Evolutionary conservation across 805 yeast species (phyloP), one percentile per base, ranked within the genome.

Genomic region (Spathaspora sp.): DNA sequence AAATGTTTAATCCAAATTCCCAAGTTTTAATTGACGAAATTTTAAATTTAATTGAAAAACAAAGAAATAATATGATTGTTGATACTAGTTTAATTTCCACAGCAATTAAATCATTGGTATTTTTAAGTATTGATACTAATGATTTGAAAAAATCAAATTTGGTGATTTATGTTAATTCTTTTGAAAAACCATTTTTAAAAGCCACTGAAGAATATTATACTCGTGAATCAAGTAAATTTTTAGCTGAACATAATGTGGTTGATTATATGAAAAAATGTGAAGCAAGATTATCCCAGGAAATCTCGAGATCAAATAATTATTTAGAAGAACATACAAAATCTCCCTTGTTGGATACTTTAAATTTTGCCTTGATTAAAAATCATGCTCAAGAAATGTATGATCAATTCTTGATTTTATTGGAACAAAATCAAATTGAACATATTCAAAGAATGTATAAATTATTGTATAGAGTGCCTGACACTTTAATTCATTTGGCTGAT

Each of bases 261-360:
- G 96, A 90, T 62, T 94, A 94, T 71, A 85, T 94, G 81, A 82
- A 80, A 54, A 89, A 86, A 66, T 96, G 97, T 40, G 91, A 88
- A 59, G 78, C 80, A 49, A 79, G 97, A 55, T 80, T 96, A 47
- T 80, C 80, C 39, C 97, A 91, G 65, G 99, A 94, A 69, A 82
- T 87, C 55, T 79, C 84, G 45, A 79, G 94, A 42, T 85, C 93
- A 55, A 85, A 83, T 51, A 79, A 86, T 65, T 86, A 87, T 62
- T 79, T 94, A 68, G 96, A 93, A 68, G 91, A 86, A 44, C 91
- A 89, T 65, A 87, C 97, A 5, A 87, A 87, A 64, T 81, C 84
- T 57, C 83, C 85, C 46, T 77, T 94, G 52, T 81, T 89, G 59
- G 90, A 85, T 52, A 81, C 87, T 11, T 78, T 93, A 62, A 89